Conservation (phyloP, 805 yeast genomes). For the Kurtzmaniella cleridarum region DNA sequence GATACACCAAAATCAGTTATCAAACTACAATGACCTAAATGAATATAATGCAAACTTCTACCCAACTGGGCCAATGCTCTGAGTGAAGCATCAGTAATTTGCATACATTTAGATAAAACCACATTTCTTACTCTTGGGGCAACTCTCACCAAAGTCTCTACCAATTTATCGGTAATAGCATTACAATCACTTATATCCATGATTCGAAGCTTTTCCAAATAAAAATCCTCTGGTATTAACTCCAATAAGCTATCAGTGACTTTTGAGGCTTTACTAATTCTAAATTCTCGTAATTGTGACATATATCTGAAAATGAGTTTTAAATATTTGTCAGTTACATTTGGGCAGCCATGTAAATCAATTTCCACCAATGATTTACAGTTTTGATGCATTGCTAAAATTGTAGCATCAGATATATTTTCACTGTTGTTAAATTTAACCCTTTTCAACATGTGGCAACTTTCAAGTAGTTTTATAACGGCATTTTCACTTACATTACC, state of each 20-base stretch:
- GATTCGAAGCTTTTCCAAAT: slow-evolving; percentile 66
- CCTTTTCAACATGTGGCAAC: slow-evolving; percentile 74
- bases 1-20: slow-evolving; percentile 88
- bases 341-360: slow-evolving; percentile 79
- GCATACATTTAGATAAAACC: slow-evolving; percentile 82
- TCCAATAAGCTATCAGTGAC: slow-evolving; percentile 65
- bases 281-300: slow-evolving; percentile 76
- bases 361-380: slow-evolving; percentile 85
- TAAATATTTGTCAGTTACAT: slow-evolving; percentile 62
- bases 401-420: slow-evolving; percentile 58
- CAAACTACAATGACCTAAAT: slow-evolving; percentile 88
- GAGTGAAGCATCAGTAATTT: slow-evolving; percentile 77
- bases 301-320: slow-evolving; percentile 52
- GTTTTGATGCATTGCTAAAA: slow-evolving; percentile 54
- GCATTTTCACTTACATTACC: slow-evolving; percentile 63
- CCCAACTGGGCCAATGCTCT: slow-evolving; percentile 69
- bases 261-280: slow-evolving; percentile 67
- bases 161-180: slow-evolving; percentile 72
- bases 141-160: slow-evolving; percentile 61
- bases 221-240: slow-evolving; percentile 41
- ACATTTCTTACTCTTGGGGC: slow-evolving; percentile 89
- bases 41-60: slow-evolving; percentile 78
- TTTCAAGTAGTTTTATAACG: slow-evolving; percentile 48
- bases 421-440: slow-evolving; percentile 73
- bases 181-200: slow-evolving; percentile 82